phyloP scores from a whole-genome alignment of 1,284 basidiomycete genomes.

The Irpex sp. region DNA sequence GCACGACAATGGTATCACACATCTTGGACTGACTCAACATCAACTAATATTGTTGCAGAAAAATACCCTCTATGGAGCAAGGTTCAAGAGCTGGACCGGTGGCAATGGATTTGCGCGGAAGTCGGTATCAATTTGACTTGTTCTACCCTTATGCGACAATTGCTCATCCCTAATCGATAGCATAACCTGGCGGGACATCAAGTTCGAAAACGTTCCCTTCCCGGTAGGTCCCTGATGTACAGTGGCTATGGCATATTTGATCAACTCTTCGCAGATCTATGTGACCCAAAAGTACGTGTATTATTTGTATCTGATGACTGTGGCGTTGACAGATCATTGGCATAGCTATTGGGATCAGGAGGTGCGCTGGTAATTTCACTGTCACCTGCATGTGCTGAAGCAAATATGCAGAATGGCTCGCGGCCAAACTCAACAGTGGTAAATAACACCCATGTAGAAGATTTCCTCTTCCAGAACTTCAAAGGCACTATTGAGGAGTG shows the following conservation, averaged over 20 bases:
- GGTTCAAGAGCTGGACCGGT: conserved; percentile 70
- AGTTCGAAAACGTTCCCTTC: conserved; percentile 48
- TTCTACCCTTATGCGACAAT: not conserved
- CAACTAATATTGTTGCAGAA: conserved; percentile 30
- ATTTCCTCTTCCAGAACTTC: conserved; percentile 55
- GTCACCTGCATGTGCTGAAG: not conserved
- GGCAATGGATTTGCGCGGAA: conserved; percentile 56
- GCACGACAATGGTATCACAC: conserved; percentile 43
- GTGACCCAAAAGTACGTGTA: conserved; percentile 57
- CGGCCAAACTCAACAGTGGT: conserved; percentile 37
- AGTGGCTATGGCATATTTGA: not conserved
- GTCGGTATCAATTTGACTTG: conserved; percentile 28
- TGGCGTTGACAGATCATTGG: not conserved
- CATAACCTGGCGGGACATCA: conserved; percentile 57
- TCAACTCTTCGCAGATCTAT: conserved; percentile 40
- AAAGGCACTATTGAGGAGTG: conserved; percentile 51
- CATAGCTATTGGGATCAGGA: conserved; percentile 59
- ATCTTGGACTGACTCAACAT: not conserved
- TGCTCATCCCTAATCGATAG: conserved; percentile 24
- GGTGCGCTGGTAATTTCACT: conserved; percentile 24
- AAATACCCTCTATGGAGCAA: conserved; percentile 50
- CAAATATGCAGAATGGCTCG: conserved; percentile 29
- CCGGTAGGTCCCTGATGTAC: conserved; percentile 35
- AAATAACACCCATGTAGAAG: conserved; percentile 54
- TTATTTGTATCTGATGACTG: not conserved